phyloP scores from a whole-genome alignment of 805 yeast genomes.

The Nakazawaea wyomingensis region DNA sequence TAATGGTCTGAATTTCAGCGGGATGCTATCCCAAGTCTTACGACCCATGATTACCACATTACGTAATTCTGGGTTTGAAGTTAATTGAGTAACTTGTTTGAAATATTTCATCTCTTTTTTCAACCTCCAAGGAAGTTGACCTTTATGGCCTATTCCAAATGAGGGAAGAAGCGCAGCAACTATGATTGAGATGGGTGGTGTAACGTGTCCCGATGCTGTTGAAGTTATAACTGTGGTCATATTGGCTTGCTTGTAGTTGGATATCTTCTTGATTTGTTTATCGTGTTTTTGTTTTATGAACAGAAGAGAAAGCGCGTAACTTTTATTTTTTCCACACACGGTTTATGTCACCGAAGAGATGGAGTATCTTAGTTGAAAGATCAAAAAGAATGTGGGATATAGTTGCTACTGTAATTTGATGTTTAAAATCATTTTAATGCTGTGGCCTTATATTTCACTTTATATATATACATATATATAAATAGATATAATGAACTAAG shows the following conservation, averaged over 20 bases:
- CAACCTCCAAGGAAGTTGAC: conserved; percentile 83
- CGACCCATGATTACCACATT: conserved; percentile 96
- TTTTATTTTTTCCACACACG: no score
- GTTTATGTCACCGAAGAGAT: not conserved
- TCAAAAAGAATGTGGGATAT: no score
- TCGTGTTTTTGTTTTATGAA: no score
- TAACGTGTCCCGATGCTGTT: not conserved
- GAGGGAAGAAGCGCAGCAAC: conserved; percentile 84
- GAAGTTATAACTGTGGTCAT: not conserved
- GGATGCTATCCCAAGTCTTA: conserved; percentile 94
- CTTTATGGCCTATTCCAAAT: conserved; percentile 80
- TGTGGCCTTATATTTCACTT: no score
- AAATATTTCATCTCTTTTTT: conserved; percentile 83
- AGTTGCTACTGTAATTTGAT: no score
- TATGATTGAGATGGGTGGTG: conserved; percentile 50
- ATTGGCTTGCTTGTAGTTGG: no score
- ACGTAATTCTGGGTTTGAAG: conserved; percentile 24
- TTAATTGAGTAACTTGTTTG: conserved; percentile 58
- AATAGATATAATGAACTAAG: no score
- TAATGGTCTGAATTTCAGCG: conserved; percentile 76
- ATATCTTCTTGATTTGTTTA: no score
- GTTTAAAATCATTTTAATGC: no score
- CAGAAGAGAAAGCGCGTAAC: no score
- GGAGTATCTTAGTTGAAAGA: no score
- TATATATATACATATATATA: no score